Conservation (phyloP, 108 stramenopile species). For the Discostella stelligeroides region DNA sequence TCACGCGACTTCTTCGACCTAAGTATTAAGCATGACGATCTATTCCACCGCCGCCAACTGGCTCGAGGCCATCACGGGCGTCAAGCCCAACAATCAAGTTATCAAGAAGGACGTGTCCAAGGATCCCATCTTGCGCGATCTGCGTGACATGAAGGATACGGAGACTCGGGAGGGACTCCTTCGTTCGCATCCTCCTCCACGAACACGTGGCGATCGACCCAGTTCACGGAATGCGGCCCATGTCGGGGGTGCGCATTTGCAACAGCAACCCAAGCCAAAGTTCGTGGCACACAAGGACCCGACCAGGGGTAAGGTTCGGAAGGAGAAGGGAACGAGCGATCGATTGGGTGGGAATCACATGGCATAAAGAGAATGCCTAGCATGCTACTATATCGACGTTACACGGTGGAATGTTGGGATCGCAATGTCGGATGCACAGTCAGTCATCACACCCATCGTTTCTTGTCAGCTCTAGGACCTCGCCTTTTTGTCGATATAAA, state of each 20-base stretch:
- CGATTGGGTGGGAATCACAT: constrained; percentile 40
- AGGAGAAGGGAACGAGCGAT: constrained; percentile 20
- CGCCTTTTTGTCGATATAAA: no score
- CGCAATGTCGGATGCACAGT: no score
- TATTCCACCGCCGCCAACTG: constrained; percentile 38
- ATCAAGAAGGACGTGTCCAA: constrained; percentile 21
- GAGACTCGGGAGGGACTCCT: constrained; percentile 8
- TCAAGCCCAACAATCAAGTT: constrained; percentile 17
- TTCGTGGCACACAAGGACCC: constrained; percentile 37
- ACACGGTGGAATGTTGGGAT: no score
- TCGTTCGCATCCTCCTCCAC: constrained; percentile 9
- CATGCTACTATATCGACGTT: no score
- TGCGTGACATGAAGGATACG: constrained; percentile 31
- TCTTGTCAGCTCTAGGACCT: no score
- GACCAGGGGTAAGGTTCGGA: constrained; percentile 32
- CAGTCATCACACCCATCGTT: no score
- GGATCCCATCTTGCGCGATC: constrained; percentile 34
- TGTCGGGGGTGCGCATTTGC: constrained; percentile 3
- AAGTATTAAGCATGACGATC: constrained; percentile 33
- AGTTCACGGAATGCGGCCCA: constrained; percentile 9
- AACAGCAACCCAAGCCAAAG: constrained; percentile 46
- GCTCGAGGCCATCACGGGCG: constrained; percentile 35
- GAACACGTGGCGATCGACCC: background rate
- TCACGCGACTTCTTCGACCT: background rate
- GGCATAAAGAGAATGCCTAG: constrained; percentile 18